These are phyloP conservation scores for Candida andamanensis DNA, from an alignment of 805 yeast species.

Conservation along the genomic window DNA sequence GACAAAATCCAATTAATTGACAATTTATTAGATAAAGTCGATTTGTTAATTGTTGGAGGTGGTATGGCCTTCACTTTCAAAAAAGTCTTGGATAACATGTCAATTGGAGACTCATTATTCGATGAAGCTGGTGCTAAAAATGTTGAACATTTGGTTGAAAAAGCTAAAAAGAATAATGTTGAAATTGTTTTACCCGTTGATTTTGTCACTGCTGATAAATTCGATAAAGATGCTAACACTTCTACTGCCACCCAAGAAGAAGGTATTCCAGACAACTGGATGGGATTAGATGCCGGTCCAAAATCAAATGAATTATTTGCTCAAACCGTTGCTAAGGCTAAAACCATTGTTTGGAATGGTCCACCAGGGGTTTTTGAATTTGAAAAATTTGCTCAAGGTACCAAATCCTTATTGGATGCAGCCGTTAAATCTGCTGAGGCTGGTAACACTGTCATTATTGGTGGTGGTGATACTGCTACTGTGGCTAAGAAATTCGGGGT, in stretches of 20 bases:
- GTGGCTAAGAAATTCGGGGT: slow-evolving; percentile 98
- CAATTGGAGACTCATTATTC: slow-evolving; percentile 87
- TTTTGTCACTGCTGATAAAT: slow-evolving; percentile 92
- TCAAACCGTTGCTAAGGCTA: slow-evolving; percentile 82
- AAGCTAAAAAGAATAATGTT: slow-evolving; percentile 95
- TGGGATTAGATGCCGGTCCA: slow-evolving; percentile 96
- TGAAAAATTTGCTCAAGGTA: slow-evolving; percentile 85
- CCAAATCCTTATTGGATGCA: slow-evolving; percentile 85
- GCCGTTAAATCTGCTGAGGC: slow-evolving; percentile 78
- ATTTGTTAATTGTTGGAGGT: slow-evolving; percentile 93
- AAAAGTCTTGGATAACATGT: slow-evolving; percentile 80
- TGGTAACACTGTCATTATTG: slow-evolving; percentile 94
- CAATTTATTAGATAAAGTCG: slow-evolving; percentile 93
- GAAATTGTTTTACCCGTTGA: slow-evolving; percentile 93
- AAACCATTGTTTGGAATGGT: slow-evolving; percentile 99
- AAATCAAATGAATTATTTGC: slow-evolving; percentile 76
- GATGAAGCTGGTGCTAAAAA: slow-evolving; percentile 95
- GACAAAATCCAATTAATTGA: slow-evolving; percentile 98
- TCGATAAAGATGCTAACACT: slow-evolving; percentile 84
- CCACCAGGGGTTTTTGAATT: slow-evolving; percentile 99
- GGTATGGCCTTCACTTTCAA: slow-evolving; percentile 99
- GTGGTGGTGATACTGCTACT: slow-evolving; percentile 99
- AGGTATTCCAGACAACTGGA: slow-evolving; percentile 93
- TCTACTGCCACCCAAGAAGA: slow-evolving; percentile 80
- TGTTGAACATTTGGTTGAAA: slow-evolving; percentile 85